A percentile compares a stretch with the other conserved stretches of the same genome.
These are phyloP conservation scores for Trichoderma atroviride DNA, from an alignment of 2,329 filamentous ascomycete species.

Conservation along the genomic window DNA sequence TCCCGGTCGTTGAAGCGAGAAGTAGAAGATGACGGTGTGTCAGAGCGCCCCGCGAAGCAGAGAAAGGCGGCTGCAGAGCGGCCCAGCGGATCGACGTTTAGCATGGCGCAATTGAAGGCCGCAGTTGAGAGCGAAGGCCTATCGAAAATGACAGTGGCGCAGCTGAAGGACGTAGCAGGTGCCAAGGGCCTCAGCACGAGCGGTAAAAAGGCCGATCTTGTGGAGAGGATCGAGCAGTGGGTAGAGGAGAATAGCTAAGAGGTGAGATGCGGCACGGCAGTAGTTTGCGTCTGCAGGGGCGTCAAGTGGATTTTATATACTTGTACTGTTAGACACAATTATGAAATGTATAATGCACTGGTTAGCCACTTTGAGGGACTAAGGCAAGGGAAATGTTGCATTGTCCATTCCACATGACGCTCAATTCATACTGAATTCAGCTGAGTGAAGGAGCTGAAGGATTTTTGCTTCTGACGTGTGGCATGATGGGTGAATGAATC, in stretches of 20 bases:
- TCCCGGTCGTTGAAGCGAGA: constrained; percentile 56
- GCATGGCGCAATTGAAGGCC: constrained; percentile 50
- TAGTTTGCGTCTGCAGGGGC: background rate
- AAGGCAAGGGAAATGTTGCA: background rate
- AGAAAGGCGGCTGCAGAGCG: constrained; percentile 42
- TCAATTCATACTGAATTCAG: background rate
- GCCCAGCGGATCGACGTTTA: constrained; percentile 42
- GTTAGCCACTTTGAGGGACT: background rate
- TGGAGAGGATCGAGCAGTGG: constrained; percentile 61
- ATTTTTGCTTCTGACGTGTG: background rate
- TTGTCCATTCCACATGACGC: background rate
- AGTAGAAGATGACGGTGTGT: constrained; percentile 47
- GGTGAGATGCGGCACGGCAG: background rate
- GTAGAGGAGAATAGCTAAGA: constrained; percentile 48
- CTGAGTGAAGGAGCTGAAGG: background rate
- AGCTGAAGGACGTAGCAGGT: constrained; percentile 53
- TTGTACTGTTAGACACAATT: background rate
- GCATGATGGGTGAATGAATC: background rate
- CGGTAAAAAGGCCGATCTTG: constrained; percentile 57
- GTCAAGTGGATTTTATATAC: background rate
- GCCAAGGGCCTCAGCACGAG: constrained; percentile 51
- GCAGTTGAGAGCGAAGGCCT: constrained; percentile 51
- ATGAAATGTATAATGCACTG: background rate
- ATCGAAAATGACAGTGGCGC: constrained; percentile 57
- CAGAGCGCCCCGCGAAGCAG: constrained; percentile 51